Evolutionary conservation across 192 early-diverging fungal species (phyloP).

Genomic region (Allomyces arbusculus): DNA sequence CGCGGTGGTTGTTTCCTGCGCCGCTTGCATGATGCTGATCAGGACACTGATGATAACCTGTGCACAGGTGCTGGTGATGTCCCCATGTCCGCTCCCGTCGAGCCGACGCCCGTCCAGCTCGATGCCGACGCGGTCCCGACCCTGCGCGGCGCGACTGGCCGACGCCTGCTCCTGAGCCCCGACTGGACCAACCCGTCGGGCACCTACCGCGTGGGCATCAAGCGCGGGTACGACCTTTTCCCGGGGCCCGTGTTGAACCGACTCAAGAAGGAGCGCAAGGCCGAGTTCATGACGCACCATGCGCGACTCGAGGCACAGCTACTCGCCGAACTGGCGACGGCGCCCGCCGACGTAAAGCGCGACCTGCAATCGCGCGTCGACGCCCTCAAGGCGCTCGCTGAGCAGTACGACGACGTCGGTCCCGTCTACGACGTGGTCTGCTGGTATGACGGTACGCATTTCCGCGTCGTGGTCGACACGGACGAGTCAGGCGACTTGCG

Average conservation of each 20-base stretch:
- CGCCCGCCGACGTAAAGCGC: slow-evolving; percentile 15
- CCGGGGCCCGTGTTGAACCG: slow-evolving; percentile 28
- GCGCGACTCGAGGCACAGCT: slow-evolving; percentile 16
- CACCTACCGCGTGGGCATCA: slow-evolving; percentile 69
- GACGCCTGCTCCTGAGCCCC: slow-evolving; percentile 42
- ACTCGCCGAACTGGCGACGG: slow-evolving; percentile 23
- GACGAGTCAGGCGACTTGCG: slow-evolving; percentile 56
- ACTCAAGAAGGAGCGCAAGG: slow-evolving; percentile 27
- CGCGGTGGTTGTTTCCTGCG: not conserved
- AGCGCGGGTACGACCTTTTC: slow-evolving; percentile 53
- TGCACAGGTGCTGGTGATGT: slow-evolving; percentile 32
- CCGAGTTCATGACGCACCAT: slow-evolving; percentile 25
- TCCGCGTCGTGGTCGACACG: slow-evolving; percentile 65
- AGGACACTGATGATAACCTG: not conserved
- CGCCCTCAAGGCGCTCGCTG: slow-evolving; percentile 33
- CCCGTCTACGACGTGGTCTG: slow-evolving; percentile 57
- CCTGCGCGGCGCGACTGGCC: slow-evolving; percentile 51
- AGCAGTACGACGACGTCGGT: slow-evolving; percentile 57
- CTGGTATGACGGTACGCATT: slow-evolving; percentile 74
- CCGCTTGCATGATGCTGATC: too few species aligned
- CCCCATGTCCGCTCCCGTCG: slow-evolving; percentile 31
- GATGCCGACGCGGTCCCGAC: slow-evolving; percentile 19
- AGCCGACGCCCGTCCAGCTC: slow-evolving; percentile 22
- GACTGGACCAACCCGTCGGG: slow-evolving; percentile 60
- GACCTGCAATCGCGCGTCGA: slow-evolving; percentile 47